Percentiles rank a stretch among this genome's conserved stretches.
Evolutionary conservation across 2,329 filamentous ascomycete species (phyloP).

Genomic region (Venturiaceae sp.): DNA sequence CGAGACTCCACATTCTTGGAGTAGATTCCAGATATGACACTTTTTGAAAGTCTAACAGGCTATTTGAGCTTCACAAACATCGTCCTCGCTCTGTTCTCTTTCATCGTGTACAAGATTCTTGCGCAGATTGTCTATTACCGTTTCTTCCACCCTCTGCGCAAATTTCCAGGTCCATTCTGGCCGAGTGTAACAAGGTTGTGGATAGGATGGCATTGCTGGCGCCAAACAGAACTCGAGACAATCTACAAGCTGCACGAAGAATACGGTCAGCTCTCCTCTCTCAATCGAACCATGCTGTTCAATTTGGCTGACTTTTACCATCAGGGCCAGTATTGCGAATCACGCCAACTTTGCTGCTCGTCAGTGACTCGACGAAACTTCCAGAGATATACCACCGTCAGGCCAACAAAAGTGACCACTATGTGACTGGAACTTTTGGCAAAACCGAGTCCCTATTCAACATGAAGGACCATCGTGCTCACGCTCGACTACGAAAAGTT

Average conservation of each 20-base stretch:
- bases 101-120: neutral
- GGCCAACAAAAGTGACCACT: constrained; percentile 48
- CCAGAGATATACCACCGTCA: constrained; percentile 47
- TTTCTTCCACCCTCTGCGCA: constrained; percentile 42
- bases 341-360: constrained; percentile 42
- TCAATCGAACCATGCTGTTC: constrained; percentile 45
- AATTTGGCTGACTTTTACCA: too few relatives aligned
- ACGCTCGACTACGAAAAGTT: constrained; percentile 44
- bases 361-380: constrained; percentile 43
- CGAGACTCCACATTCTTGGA: too few relatives aligned
- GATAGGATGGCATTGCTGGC: constrained; percentile 42
- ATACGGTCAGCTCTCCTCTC: constrained; percentile 43
- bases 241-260: constrained; percentile 34
- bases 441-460: constrained; percentile 48
- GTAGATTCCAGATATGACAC: too few relatives aligned
- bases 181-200: constrained; percentile 41
- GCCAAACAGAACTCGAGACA: constrained; percentile 34
- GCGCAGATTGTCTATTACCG: constrained; percentile 27
- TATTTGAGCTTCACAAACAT: too few relatives aligned
- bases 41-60: too few relatives aligned
- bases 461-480: constrained; percentile 42
- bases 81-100: neutral
- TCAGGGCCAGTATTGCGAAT: constrained; percentile 45
- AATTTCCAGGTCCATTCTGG: constrained; percentile 47
- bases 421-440: constrained; percentile 49